Conservation (phyloP, 1,284 basidiomycete species). For the Anthracocystis setariae region DNA sequence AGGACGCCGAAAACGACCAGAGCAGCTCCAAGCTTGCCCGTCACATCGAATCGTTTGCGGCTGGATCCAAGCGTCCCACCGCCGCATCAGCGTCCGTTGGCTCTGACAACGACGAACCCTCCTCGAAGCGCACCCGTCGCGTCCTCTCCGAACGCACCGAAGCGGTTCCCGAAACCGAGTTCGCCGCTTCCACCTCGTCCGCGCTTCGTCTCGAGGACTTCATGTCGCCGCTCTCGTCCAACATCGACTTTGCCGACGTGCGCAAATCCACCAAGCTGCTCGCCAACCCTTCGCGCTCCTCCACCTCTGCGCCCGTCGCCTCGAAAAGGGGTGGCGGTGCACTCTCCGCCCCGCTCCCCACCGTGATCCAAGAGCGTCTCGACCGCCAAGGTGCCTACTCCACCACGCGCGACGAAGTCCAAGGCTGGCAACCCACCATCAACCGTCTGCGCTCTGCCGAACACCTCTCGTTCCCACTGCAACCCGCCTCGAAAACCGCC, state of each 20-base stretch:
- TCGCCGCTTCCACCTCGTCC: constrained; percentile 57
- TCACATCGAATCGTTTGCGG: constrained; percentile 42
- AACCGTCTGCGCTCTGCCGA: constrained; percentile 75
- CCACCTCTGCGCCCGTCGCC: constrained; percentile 71
- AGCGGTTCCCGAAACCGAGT: constrained; percentile 75
- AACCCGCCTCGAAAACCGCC: constrained; percentile 71
- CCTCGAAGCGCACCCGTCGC: constrained; percentile 72
- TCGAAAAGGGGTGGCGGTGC: constrained; percentile 73
- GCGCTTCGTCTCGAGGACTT: constrained; percentile 75
- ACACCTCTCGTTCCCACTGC: constrained; percentile 89
- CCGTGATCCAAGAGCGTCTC: constrained; percentile 84
- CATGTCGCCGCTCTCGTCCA: constrained; percentile 73
- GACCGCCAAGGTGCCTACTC: constrained; percentile 95
- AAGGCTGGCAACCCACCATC: constrained; percentile 92
- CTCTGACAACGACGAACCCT: constrained; percentile 25
- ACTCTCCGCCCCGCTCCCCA: constrained; percentile 85
- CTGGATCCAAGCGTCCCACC: constrained; percentile 27
- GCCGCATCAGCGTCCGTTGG: constrained; percentile 11
- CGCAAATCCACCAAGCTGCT: constrained; percentile 55
- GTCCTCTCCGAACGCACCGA: constrained; percentile 78
- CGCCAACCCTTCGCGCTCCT: constrained; percentile 6
- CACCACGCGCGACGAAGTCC: constrained; percentile 87
- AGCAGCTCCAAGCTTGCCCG: constrained; percentile 35
- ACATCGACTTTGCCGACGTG: constrained; percentile 50
- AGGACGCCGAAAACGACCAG: constrained; percentile 41